These are phyloP conservation scores for Blastobotrys ciferrii DNA, from an alignment of 1,139 yeast genomes.

Conservation along the genomic window DNA sequence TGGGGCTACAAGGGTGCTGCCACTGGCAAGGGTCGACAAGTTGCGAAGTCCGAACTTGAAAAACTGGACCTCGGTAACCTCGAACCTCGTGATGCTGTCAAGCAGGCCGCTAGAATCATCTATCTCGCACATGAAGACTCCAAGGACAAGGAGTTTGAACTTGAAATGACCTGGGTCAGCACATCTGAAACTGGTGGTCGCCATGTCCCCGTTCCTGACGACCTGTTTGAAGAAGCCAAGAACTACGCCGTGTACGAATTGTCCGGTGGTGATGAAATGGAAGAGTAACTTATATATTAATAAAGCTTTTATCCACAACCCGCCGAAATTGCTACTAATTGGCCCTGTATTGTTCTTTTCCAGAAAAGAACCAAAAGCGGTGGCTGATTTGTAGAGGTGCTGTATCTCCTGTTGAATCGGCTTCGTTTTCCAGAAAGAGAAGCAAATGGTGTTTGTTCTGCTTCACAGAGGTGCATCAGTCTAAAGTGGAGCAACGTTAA, in stretches of 20 bases:
- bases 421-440: too few relatives aligned
- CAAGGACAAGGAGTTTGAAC: slow-evolving; percentile 94
- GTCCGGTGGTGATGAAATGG: slow-evolving; percentile 59
- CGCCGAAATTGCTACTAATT: background rate
- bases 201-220: slow-evolving; percentile 78
- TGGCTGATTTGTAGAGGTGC: too few relatives aligned
- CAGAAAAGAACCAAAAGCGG: too few relatives aligned
- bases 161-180: slow-evolving; percentile 90
- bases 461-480: background rate
- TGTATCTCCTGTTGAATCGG: too few relatives aligned
- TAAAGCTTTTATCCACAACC: background rate
- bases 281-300: slow-evolving; percentile 30
- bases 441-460: too few relatives aligned
- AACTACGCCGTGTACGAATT: slow-evolving; percentile 78
- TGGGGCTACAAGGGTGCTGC: slow-evolving; percentile 99
- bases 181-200: slow-evolving; percentile 71
- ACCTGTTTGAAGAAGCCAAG: slow-evolving; percentile 75
- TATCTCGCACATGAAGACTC: slow-evolving; percentile 95
- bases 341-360: too few relatives aligned
- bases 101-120: slow-evolving; percentile 90
- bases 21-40: slow-evolving; percentile 95
- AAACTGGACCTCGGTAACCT: slow-evolving; percentile 74
- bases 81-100: slow-evolving; percentile 77
- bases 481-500: too few relatives aligned
- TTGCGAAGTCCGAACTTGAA: slow-evolving; percentile 93